These are phyloP conservation scores for Ustilago trichophora DNA, from an alignment of 1,284 basidiomycete genomes.

Conservation along the genomic window DNA sequence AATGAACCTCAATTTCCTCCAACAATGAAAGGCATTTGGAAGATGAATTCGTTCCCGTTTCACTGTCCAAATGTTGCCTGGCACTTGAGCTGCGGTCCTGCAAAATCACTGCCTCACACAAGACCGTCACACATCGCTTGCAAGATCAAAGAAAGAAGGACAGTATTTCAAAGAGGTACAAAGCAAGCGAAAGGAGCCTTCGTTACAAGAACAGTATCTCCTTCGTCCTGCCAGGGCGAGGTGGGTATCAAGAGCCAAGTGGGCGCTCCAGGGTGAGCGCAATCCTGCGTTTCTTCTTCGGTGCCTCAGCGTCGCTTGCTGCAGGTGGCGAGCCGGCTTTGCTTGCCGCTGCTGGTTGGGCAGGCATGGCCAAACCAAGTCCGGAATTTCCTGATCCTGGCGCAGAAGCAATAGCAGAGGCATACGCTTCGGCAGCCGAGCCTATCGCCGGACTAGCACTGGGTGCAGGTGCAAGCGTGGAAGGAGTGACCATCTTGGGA, in stretches of 20 bases:
- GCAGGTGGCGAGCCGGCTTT: constrained; percentile 46
- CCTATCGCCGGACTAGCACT: constrained; percentile 1
- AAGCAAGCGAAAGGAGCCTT: no score
- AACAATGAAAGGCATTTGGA: no score
- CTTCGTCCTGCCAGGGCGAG: no score
- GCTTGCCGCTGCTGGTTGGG: neutral
- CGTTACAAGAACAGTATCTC: no score
- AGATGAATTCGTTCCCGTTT: no score
- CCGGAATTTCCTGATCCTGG: constrained; percentile 43
- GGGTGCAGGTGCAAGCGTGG: constrained; percentile 21
- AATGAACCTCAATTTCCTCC: no score
- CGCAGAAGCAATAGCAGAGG: constrained; percentile 17
- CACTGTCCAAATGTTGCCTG: no score
- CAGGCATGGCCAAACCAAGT: constrained; percentile 34
- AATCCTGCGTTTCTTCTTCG: constrained; percentile 89
- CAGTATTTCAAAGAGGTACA: no score
- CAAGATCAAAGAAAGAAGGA: no score
- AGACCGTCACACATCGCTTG: no score
- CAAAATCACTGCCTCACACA: no score
- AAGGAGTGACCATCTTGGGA: constrained; percentile 22
- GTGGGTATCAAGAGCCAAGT: constrained; percentile 38
- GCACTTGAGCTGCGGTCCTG: no score
- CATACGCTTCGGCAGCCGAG: constrained; percentile 35
- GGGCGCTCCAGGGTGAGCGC: constrained; percentile 73
- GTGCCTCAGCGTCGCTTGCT: constrained; percentile 70